Evolutionary conservation across 2,329 filamentous ascomycete species (phyloP), one percentile per base, ranked within the genome.

Genomic region (Rutstroemia sp.): DNA sequence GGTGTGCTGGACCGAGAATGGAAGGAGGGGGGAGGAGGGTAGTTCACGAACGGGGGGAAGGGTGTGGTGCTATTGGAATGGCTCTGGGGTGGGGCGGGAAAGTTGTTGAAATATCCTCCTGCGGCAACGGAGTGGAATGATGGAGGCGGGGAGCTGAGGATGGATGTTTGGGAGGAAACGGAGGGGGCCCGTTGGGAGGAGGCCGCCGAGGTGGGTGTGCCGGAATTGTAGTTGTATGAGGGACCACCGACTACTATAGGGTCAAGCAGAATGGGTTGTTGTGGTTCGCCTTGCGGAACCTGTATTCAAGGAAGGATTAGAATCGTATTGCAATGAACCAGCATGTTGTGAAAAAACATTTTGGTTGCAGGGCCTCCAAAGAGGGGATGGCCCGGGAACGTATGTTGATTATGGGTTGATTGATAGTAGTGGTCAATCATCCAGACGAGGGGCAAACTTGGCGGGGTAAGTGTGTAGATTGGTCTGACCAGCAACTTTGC

Each of bases 201-300:
- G 42, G 59, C 52, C 7, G 58, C 55, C 23, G 56, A 62, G 59
- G 52, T 63, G 30, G 63, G 61, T 49, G 61, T 49, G 9, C 52
- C 66, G 41, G 55, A 62, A 54, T 66, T 67, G 54, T 66, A 66
- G 58, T 62, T 62, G 49, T 62, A 61, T 39, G 52, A 49, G 37
- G 54, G 25, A 25, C 51, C 38, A 25, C 41, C 56, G 42, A 27
- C 14, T 8, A 62, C 56, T 50, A 67, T 65, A 18, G 58, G 56
- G 30, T 62, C 61, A 46, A 65, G 59, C 41, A 61, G 65, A 47
- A 63, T 62, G 6, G 60, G 51, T 9, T 58, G 51, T 39, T 60
- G 49, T 46, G 27, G 27, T 18, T 41, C 39, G 39, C 14, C 14
- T 55, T 66, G 62, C 8, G 63, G 54, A 9, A 67, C 54, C 65